Evolutionary conservation across 345 rosid genomes (phyloP), one percentile per base, ranked within the genome.

Genomic region (Cardiospermum halicacabum): DNA sequence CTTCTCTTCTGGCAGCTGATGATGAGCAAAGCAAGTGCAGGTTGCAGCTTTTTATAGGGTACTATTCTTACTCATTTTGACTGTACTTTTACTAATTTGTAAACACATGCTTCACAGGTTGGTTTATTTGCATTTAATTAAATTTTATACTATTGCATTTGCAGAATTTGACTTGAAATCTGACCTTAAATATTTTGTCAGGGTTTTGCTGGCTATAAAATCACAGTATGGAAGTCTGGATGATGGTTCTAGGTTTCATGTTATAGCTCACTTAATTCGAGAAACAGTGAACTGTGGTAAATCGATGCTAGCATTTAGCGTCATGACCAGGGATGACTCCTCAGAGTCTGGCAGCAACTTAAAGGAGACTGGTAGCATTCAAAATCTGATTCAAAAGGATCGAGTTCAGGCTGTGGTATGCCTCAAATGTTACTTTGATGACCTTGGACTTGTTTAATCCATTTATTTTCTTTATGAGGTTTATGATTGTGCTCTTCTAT

Each of bases 1-100:
- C 97, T 67, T 82, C 81, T 68, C 74, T 86, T 75, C 72, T 93
- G 69, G 78, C 77, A 61, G 72, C 80, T 21, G 98, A 93, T 57
- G 98, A 93, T 79, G 98, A 93, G 74, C 96, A 84, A 72, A 86
- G 90, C 82, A 93, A 88, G 84, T 81, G 81, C 60, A 81, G 93
- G 64, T 75, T 93, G 83, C 98, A 89, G 77, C 82, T 89, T 75
- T 86, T 89, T 75, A 84, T 93, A 78, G 84, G 98, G 89, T 88
- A 78, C 57, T 31, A 36, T 22, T 62, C 57, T 66, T 54, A 39
- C 24, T 9, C 63, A 27, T 43, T 34, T 19, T 12, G 31, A 53
- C 27, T 40, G 49, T 21, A 6, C 36, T 48, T 48, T 51, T 18
- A 16, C 32, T n/a, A 54, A 11, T 50, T 45, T 61, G 16, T 32